A percentile compares a stretch with the other conserved stretches of the same genome.
These are phyloP conservation scores for Castanea crenata DNA, from an alignment of 306 rosid species.

Conservation along the genomic window DNA sequence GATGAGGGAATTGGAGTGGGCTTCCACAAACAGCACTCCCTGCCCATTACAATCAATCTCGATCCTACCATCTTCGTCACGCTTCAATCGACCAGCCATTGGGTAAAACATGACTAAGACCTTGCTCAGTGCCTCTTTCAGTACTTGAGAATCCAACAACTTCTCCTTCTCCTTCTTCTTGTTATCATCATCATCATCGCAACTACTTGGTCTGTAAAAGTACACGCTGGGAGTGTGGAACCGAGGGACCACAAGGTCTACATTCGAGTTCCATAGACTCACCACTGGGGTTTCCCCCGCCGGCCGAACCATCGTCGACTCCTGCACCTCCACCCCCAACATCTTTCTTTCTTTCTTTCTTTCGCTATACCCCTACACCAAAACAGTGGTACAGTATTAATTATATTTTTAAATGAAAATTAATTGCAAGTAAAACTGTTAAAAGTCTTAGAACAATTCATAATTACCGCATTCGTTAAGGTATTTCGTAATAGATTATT, in stretches of 20 bases:
- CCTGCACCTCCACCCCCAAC: conserved; percentile 53
- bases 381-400: no score
- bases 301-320: conserved; percentile 69
- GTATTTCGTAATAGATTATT: no score
- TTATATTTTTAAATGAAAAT: no score
- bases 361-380: neutral
- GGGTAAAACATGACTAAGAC: conserved; percentile 74
- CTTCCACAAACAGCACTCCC: conserved; percentile 77
- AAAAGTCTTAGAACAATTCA: no score
- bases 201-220: conserved; percentile 45
- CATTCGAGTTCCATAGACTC: conserved; percentile 71
- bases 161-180: no score
- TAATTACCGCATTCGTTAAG: no score
- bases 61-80: conserved; percentile 72
- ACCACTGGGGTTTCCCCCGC: conserved; percentile 52
- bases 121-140: conserved; percentile 64
- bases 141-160: conserved; percentile 25
- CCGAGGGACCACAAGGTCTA: conserved; percentile 68
- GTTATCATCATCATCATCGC: no score
- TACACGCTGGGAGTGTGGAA: conserved; percentile 78
- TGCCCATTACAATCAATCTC: conserved; percentile 70
- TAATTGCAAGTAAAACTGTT: no score
- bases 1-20: conserved; percentile 41
- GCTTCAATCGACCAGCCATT: conserved; percentile 72
- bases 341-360: neutral